Base-by-base conservation (phyloP, 176 grass and related monocot species). In the Cenchrus fungigraminus region DNA sequence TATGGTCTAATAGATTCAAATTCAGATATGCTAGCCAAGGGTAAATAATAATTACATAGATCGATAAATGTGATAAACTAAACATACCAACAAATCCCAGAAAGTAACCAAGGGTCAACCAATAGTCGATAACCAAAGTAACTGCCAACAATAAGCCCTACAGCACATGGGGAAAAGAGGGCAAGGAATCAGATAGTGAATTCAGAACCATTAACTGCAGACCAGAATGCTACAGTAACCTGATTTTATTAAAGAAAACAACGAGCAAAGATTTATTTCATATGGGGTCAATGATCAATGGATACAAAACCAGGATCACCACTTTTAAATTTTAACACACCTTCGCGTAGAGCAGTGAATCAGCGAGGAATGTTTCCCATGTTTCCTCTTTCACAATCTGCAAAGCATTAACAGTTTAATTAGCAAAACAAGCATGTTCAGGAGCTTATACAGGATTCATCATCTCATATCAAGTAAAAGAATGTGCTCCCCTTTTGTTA, bases 341-440 rank as follows among this genome's bases (percentile, higher is more conserved):
- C 97, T 96, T 99, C 3, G 86, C 93, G 83, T 96, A 99, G 34
- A 99, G 78, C 37, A 99, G 76, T 9, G 78, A 85, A 82, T 94
- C 88, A 84, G 84, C 88, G 25, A 99, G 79, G 37, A 88, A 94
- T 60, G 85, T 87, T 71, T 99, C 97, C 97, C 91, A 96, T 71
- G 85, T 94, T 87, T 99, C 97, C 71, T 95, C 93, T 79, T 79
- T 94, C 52, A 96, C 97, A 57, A 94, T 82, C 97, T 99, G 89
- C 13, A 63, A 19, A 84, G 72, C 20, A 77, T 83, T 44, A 68
- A 68, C 49, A 65, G 15, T 19, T 70, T 83, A 64, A 43, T 83
- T 59, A 70, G 61, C 20, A 15, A 76, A 89, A 75, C 1, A 45
- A 34, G 50, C 28, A 82, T 59, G 1, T 42, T 82, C 9, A 82